phyloP scores from a whole-genome alignment of 2,329 filamentous ascomycete species.

The Ophiostoma angusticollis region DNA sequence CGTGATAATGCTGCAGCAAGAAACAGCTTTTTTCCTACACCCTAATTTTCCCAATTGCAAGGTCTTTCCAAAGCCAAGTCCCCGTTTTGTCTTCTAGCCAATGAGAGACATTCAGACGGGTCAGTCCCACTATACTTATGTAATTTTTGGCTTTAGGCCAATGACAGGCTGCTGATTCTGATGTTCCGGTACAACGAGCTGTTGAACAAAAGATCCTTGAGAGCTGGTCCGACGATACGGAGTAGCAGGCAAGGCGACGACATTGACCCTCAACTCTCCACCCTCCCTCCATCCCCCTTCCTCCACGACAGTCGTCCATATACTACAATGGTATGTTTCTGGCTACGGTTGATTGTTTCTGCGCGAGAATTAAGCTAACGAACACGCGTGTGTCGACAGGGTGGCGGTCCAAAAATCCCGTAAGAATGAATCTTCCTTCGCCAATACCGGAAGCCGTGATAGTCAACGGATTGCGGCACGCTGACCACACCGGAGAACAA shows the following conservation, averaged over 20 bases:
- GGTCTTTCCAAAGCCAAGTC: no score
- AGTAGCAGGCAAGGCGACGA: no score
- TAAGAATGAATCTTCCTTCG: constrained; percentile 24
- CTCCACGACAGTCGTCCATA: constrained; percentile 9
- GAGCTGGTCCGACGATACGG: no score
- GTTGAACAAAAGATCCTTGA: no score
- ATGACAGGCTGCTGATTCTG: constrained; percentile 12
- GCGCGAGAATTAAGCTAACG: background rate
- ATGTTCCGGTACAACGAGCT: no score
- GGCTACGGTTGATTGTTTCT: no score
- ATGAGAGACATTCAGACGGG: background rate
- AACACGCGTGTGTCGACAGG: constrained; percentile 34
- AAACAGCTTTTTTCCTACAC: constrained; percentile 6
- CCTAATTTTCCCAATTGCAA: background rate
- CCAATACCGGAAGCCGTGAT: background rate
- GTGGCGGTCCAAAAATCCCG: constrained; percentile 59
- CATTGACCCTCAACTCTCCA: constrained; percentile 13
- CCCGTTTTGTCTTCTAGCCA: constrained; percentile 1
- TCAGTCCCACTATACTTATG: background rate
- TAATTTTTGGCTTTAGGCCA: background rate
- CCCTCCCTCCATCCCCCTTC: no score
- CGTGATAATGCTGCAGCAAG: no score
- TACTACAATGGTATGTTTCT: constrained; percentile 39
- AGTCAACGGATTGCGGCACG: no score
- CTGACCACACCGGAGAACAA: no score